Evolutionary conservation across 495 filamentous ascomycete species (phyloP).

Genomic region (Thozetella sp.): DNA sequence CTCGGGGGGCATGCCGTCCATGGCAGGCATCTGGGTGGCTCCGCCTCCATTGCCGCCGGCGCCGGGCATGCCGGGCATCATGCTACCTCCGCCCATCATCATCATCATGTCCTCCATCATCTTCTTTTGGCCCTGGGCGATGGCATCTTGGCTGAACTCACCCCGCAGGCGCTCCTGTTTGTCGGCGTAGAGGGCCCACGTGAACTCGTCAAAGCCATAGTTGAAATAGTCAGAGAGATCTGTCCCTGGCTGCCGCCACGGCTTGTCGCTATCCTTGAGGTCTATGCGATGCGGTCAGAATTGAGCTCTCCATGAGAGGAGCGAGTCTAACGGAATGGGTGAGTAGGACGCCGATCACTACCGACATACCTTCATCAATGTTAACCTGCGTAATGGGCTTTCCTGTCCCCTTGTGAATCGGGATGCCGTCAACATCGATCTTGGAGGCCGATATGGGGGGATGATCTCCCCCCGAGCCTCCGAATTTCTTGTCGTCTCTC

Average conservation of each 20-base stretch:
- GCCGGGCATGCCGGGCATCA: slow-evolving; percentile 42
- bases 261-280: slow-evolving; percentile 83
- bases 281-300: slow-evolving; percentile 46
- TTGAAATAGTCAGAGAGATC: slow-evolving; percentile 98
- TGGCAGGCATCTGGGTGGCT: slow-evolving; percentile 60
- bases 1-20: slow-evolving; percentile 72
- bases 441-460: slow-evolving; percentile 70
- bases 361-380: slow-evolving; percentile 67
- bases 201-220: slow-evolving; percentile 99
- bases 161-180: slow-evolving; percentile 80
- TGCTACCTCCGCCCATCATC: slow-evolving; percentile 80
- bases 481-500: slow-evolving; percentile 14
- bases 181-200: slow-evolving; percentile 91
- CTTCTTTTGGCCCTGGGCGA: slow-evolving; percentile 74
- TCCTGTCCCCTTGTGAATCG: slow-evolving; percentile 69
- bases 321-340: not conserved
- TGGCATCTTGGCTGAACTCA: slow-evolving; percentile 59
- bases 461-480: slow-evolving; percentile 34
- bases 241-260: slow-evolving; percentile 94
- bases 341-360: slow-evolving; percentile 9
- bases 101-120: slow-evolving; percentile 88
- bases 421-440: slow-evolving; percentile 83
- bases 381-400: slow-evolving; percentile 85
- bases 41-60: not conserved
- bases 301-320: too few relatives aligned